A percentile compares a stretch with the other conserved stretches of the same genome.
Evolutionary conservation across 2,329 filamentous ascomycete species (phyloP).

Genomic region (Apiospora saccharicola): DNA sequence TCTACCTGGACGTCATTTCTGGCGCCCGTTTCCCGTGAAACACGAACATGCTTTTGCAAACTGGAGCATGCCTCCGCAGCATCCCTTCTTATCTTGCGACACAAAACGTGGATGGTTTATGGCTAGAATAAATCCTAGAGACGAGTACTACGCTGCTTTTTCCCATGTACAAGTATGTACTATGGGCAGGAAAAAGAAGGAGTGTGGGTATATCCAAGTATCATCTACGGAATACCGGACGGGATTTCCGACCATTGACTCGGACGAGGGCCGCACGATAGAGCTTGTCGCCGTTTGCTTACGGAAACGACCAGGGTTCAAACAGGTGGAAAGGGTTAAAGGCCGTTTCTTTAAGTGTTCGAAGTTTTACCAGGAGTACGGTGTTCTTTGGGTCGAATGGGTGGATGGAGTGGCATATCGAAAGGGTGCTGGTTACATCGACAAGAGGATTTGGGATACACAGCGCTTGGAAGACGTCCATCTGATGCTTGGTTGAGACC

Average conservation of each 20-base stretch:
- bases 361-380: neutral
- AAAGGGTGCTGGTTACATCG: constrained; percentile 4
- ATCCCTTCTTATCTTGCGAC: neutral
- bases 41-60: too few species aligned
- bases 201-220: neutral
- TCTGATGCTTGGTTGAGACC: neutral
- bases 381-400: constrained; percentile 24
- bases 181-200: neutral
- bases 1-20: neutral
- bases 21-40: neutral
- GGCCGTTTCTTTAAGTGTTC: neutral
- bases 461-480: constrained; percentile 3
- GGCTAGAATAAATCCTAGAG: too few species aligned
- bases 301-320: neutral
- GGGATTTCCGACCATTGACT: neutral
- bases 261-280: neutral
- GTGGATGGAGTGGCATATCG: constrained; percentile 18
- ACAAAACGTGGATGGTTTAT: neutral
- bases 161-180: too few species aligned
- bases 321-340: too few species aligned
- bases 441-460: neutral
- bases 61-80: neutral
- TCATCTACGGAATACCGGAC: neutral
- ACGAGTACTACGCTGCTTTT: too few species aligned
- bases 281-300: neutral